Evolutionary conservation across 495 filamentous ascomycete species (phyloP).

Genomic region (Jackrogersella multiformis): DNA sequence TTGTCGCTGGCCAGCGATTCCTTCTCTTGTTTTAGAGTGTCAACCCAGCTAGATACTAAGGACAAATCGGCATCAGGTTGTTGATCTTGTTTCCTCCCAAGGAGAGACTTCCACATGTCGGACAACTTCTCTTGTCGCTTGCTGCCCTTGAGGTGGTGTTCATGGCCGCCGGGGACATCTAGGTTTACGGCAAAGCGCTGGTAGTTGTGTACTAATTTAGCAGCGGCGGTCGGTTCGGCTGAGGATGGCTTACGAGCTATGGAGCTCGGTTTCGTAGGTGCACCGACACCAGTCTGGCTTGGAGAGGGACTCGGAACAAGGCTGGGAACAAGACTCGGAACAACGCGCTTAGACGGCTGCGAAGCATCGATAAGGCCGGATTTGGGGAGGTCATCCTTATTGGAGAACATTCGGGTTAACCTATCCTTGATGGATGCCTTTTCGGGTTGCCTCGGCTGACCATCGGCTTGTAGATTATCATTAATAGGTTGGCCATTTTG

Average conservation of each 20-base stretch:
- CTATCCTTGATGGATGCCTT: constrained; percentile 60
- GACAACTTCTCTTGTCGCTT: constrained; percentile 94
- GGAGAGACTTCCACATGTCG: constrained; percentile 86
- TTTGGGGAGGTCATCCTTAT: constrained; percentile 50
- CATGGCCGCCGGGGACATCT: constrained; percentile 70
- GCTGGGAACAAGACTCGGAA: constrained; percentile 41
- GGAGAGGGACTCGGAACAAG: constrained; percentile 40
- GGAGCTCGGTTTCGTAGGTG: constrained; percentile 39
- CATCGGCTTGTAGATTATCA: constrained; percentile 37
- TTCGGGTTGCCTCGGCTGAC: constrained; percentile 52
- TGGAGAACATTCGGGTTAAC: constrained; percentile 61
- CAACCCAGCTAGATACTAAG: constrained; percentile 94
- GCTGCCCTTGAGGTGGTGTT: constrained; percentile 84
- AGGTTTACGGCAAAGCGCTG: constrained; percentile 57
- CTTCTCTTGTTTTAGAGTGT: constrained; percentile 88
- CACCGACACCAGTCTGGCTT: constrained; percentile 27
- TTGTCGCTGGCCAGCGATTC: constrained; percentile 75
- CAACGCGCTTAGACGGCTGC: constrained; percentile 42
- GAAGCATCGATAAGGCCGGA: constrained; percentile 35
- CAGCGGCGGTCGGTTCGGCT: constrained; percentile 43
- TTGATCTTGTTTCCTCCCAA: constrained; percentile 80
- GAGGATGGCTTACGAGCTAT: constrained; percentile 43
- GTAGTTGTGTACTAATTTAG: constrained; percentile 44
- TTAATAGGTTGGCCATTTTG: constrained; percentile 49
- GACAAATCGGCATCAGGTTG: constrained; percentile 84